Evolutionary conservation across 2,329 filamentous ascomycete genomes (phyloP), one percentile per base, ranked within the genome.

Genomic region (Aspergillus caelatus): DNA sequence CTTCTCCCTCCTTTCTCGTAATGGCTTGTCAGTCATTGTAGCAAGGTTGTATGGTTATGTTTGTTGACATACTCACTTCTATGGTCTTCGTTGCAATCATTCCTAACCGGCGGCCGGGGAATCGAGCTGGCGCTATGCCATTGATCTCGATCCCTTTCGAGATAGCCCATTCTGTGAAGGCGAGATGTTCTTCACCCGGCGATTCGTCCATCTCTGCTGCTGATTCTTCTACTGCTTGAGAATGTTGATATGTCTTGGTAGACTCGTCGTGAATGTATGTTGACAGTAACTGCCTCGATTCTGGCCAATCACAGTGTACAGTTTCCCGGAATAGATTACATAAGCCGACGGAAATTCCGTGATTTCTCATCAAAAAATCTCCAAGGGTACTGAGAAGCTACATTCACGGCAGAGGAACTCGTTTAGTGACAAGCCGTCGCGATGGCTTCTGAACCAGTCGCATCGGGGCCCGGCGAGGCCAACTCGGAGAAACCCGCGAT

Each of bases 81-180:
- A 94, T 83, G 7, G 84, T 79, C 45, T 84, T 84, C 16, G 86
- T 88, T 9, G 92, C 89, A 32, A 93, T 82, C 56, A 96, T 87
- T 45, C 93, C 93, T 62, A 94, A 85, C 48, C 93, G 92, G 62
- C 90, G 84, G 3, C 88, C 89, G 1, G 89, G 86, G n/a, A 96
- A 87, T 55, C 80, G 81, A 45, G 86, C 83, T 3, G 92, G 88
- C 1, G 81, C 80, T 50, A 95, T 86, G 41, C 88, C 88, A 67
- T 89, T 83, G 69, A 93, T 85, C 54, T 83, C 78, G 34, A 95
- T 84, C 10, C 90, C 91, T 58, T 87, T 83, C 3, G 78, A 76
- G 50, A 81, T 74, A 1, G 90, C 89, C 91, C 92, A 96, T 63
- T 81, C 71, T 9, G 88, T 81, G 61, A 94, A 90, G 11, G 81